These are phyloP conservation scores for Nicotiana undulata DNA, from an alignment of 257 asterid species.

Conservation along the genomic window DNA sequence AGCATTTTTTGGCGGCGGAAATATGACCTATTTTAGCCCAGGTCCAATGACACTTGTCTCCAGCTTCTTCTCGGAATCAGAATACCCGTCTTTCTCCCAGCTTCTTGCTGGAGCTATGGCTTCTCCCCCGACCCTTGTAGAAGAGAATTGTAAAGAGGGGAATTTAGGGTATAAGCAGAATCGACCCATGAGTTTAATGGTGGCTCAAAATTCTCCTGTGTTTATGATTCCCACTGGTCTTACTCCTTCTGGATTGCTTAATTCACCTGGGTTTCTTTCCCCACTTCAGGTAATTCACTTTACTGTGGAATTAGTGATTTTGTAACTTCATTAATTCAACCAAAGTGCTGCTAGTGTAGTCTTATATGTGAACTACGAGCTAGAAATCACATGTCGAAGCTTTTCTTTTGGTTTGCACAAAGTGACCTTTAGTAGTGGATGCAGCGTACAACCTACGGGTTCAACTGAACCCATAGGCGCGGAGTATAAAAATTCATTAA, in stretches of 20 bases:
- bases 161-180: slow-evolving; percentile 62
- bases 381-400: neutral
- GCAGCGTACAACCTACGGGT: too few species aligned
- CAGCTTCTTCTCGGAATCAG: slow-evolving; percentile 52
- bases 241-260: slow-evolving; percentile 73
- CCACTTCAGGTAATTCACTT: slow-evolving; percentile 63
- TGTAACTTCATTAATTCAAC: neutral
- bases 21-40: slow-evolving; percentile 29
- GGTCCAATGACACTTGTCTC: slow-evolving; percentile 35
- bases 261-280: slow-evolving; percentile 80
- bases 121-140: slow-evolving; percentile 35
- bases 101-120: slow-evolving; percentile 88
- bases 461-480: too few species aligned
- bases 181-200: slow-evolving; percentile 69
- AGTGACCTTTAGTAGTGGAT: neutral
- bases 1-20: slow-evolving; percentile 19
- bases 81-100: slow-evolving; percentile 67
- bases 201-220: slow-evolving; percentile 55
- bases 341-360: neutral
- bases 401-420: neutral
- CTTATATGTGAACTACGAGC: neutral
- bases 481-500: too few species aligned
- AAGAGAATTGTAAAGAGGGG: slow-evolving; percentile 14
- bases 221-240: slow-evolving; percentile 65
- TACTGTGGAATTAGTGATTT: neutral